These are phyloP conservation scores for Gynochthodes officinalis DNA, from an alignment of 257 asterid genomes.

Conservation along the genomic window DNA sequence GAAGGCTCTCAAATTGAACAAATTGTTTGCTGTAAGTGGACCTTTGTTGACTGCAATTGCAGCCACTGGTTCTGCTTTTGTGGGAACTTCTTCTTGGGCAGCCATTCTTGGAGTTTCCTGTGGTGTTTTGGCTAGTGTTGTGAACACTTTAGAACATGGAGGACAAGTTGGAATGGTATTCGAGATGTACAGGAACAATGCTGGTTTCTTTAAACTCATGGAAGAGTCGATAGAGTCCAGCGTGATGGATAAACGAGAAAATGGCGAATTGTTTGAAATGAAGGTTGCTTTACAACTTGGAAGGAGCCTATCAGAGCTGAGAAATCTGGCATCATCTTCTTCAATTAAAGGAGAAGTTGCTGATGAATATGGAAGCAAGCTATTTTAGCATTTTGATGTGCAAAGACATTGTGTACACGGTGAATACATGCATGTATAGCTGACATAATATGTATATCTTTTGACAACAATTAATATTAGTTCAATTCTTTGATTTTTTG, in stretches of 20 bases:
- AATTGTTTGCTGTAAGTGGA: conserved; percentile 36
- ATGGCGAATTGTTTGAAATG: conserved; percentile 61
- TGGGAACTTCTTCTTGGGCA: conserved; percentile 38
- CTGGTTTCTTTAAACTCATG: conserved; percentile 65
- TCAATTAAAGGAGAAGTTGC: conserved; percentile 21
- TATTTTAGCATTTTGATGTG: conserved; percentile 29
- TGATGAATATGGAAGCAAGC: conserved; percentile 67
- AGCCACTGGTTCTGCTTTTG: conserved; percentile 44
- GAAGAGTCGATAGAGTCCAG: conserved; percentile 55
- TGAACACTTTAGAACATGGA: conserved; percentile 67
- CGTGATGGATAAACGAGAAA: conserved; percentile 53
- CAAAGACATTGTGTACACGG: no score
- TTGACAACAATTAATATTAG: no score
- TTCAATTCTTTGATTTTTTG: not conserved
- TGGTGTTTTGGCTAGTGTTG: conserved; percentile 67
- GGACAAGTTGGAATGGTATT: conserved; percentile 83
- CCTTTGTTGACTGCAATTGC: conserved; percentile 66
- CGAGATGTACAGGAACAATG: conserved; percentile 76
- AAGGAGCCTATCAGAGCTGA: conserved; percentile 63
- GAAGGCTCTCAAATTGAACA: conserved; percentile 56
- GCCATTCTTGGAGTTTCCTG: conserved; percentile 39
- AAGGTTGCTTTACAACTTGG: conserved; percentile 69
- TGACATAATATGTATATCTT: not conserved
- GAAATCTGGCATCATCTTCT: conserved; percentile 39
- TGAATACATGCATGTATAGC: not conserved